phyloP scores from a whole-genome alignment of 2,329 filamentous ascomycete genomes.

The Aplosporella prunicola region DNA sequence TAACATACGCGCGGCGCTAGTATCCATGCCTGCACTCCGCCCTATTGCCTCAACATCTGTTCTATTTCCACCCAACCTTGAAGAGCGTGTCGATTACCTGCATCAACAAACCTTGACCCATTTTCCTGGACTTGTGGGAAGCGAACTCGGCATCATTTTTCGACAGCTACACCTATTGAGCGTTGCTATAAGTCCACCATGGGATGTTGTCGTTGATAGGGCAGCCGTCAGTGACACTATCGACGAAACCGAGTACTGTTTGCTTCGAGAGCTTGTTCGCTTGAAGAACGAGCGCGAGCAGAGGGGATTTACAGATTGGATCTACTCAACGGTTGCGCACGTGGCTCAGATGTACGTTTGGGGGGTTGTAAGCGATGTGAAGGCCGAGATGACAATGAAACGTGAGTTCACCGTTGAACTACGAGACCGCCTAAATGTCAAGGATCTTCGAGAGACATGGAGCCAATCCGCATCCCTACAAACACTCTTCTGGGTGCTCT shows the following conservation, averaged over 20 bases:
- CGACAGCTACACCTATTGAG: not conserved
- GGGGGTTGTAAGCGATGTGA: not conserved
- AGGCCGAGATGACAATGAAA: not conserved
- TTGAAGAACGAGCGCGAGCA: not conserved
- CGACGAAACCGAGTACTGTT: not conserved
- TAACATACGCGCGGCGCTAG: not conserved
- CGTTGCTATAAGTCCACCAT: not conserved
- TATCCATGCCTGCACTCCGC: not conserved
- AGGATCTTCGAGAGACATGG: not conserved
- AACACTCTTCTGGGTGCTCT: not conserved
- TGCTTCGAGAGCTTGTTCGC: not conserved
- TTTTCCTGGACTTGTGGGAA: not conserved
- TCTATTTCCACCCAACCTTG: not conserved
- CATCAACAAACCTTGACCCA: not conserved
- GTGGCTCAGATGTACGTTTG: not conserved
- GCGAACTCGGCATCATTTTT: not conserved
- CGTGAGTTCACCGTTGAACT: not conserved
- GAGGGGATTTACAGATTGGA: too few species aligned
- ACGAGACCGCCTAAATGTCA: not conserved
- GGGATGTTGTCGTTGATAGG: not conserved
- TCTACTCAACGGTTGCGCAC: not conserved
- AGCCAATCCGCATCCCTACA: not conserved
- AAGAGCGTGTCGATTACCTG: not conserved
- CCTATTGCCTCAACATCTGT: not conserved
- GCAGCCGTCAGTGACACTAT: not conserved